Evolutionary conservation across 352 stramenopile species (phyloP).

Genomic region (Pythium graminicola): DNA sequence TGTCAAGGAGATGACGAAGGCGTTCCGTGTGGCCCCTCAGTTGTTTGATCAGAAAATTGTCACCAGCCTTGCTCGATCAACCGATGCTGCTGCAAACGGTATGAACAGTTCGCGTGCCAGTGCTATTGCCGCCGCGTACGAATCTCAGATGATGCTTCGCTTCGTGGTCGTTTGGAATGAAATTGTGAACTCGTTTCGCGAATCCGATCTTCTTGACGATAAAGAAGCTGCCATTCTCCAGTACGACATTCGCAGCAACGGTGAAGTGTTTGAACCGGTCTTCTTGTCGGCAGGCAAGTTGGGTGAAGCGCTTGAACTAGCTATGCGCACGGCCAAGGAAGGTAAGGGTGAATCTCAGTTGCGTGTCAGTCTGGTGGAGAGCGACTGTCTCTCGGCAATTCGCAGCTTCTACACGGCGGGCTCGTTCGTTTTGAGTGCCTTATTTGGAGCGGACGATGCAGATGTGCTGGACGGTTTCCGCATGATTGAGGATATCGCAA

Average conservation of each 20-base stretch:
- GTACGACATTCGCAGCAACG: constrained; percentile 62
- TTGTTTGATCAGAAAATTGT: constrained; percentile 45
- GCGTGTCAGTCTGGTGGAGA: constrained; percentile 68
- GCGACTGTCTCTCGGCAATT: constrained; percentile 73
- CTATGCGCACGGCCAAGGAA: constrained; percentile 66
- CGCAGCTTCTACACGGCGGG: constrained; percentile 80
- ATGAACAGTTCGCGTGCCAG: constrained; percentile 19
- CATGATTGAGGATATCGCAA: constrained; percentile 63
- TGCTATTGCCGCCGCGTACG: constrained; percentile 23
- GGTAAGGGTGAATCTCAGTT: constrained; percentile 77
- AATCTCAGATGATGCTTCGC: constrained; percentile 49
- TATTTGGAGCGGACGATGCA: constrained; percentile 74
- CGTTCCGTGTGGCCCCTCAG: constrained; percentile 35
- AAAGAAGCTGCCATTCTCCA: constrained; percentile 45
- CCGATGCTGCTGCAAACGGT: constrained; percentile 21
- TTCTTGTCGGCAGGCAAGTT: constrained; percentile 82
- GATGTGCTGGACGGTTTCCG: constrained; percentile 76
- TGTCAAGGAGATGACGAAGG: constrained; percentile 32
- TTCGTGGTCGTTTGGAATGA: constrained; percentile 51
- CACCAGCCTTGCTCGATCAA: constrained; percentile 33
- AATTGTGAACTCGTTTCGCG: constrained; percentile 45
- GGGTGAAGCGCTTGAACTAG: constrained; percentile 61
- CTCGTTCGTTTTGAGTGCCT: constrained; percentile 60
- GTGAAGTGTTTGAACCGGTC: constrained; percentile 80
- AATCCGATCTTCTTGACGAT: constrained; percentile 37